Conservation (phyloP, 73 alveolate species). For the Stentor roeselii region DNA sequence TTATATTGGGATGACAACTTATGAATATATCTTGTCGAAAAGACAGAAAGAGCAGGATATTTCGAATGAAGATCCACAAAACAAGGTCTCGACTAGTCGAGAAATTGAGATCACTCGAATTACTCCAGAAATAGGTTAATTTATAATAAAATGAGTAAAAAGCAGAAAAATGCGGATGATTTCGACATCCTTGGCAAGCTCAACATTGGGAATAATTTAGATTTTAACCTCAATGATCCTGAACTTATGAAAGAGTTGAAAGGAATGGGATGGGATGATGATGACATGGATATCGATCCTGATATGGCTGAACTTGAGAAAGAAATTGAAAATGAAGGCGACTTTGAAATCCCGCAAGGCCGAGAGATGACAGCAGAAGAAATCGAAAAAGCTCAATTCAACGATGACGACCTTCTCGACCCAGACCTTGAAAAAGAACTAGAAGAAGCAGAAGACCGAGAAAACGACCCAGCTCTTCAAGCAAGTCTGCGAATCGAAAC, state of each 20-base stretch:
- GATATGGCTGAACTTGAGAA: slow-evolving; percentile 13
- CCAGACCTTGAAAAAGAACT: slow-evolving; percentile 11
- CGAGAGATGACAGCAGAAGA: not conserved
- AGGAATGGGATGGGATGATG: slow-evolving; percentile 22
- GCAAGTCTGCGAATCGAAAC: not conserved
- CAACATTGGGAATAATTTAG: no score
- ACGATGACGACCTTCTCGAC: not conserved
- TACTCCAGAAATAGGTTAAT: no score
- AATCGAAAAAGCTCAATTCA: slow-evolving; percentile 5
- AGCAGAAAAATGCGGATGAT: no score
- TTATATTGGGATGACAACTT: no score
- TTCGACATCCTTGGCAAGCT: no score
- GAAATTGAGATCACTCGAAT: no score
- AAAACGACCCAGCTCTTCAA: not conserved
- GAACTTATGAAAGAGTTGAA: slow-evolving; percentile 15
- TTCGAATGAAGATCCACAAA: no score
- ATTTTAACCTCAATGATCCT: slow-evolving; percentile 17
- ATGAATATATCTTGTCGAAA: no score
- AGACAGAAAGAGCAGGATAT: no score
- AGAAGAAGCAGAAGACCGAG: not conserved
- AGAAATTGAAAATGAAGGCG: slow-evolving; percentile 3
- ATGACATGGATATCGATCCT: slow-evolving; percentile 16
- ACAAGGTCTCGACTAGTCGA: no score
- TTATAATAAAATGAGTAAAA: no score
- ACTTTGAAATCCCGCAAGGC: not conserved